Conservation (phyloP, 148 eudicot genomes). For the Polygonum aviculare region DNA sequence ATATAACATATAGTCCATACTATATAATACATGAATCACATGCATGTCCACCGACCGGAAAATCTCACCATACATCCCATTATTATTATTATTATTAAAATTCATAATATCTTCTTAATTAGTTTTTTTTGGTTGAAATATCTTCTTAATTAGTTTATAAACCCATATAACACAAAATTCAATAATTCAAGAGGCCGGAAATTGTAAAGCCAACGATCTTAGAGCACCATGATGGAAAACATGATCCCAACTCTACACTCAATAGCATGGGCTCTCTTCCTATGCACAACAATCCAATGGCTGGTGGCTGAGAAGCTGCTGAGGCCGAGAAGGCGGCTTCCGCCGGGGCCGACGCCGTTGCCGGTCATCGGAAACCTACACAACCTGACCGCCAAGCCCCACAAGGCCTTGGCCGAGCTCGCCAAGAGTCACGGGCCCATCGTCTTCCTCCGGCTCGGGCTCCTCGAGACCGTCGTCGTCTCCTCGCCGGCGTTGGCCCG, state of each 20-base stretch:
- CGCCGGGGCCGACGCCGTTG: slow-evolving; percentile 7
- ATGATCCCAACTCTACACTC: background rate
- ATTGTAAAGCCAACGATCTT: too few species aligned
- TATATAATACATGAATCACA: too few species aligned
- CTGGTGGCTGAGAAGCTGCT: background rate
- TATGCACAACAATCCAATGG: background rate
- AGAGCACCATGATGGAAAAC: background rate
- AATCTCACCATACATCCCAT: too few species aligned
- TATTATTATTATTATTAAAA: too few species aligned
- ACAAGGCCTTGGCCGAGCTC: background rate
- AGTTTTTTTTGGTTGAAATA: too few species aligned
- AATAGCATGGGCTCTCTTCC: background rate
- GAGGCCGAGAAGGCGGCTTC: background rate
- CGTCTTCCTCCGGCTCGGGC: background rate
- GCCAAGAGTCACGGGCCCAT: slow-evolving; percentile 8
- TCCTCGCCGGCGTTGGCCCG: slow-evolving; percentile 4
- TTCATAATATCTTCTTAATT: too few species aligned
- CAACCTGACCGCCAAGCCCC: background rate
- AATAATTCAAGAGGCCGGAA: too few species aligned
- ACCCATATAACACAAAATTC: too few species aligned
- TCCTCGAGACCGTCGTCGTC: background rate
- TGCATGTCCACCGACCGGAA: too few species aligned
- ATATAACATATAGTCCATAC: too few species aligned
- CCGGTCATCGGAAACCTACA: slow-evolving; percentile 14
- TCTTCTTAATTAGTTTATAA: too few species aligned